phyloP scores from a whole-genome alignment of 139 green algal genomes.

The Closterium sp. region DNA sequence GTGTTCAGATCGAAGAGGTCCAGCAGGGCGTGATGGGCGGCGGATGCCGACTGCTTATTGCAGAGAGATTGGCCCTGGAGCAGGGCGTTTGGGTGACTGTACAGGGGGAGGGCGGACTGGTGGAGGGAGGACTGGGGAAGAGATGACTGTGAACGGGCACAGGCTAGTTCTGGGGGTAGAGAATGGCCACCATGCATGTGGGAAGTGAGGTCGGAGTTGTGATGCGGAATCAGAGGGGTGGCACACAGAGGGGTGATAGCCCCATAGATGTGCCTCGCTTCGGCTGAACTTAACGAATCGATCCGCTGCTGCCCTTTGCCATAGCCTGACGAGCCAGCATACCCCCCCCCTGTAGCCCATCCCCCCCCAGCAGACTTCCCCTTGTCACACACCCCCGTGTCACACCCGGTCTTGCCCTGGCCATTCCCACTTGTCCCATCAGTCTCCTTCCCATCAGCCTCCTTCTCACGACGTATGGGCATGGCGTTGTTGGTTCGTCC shows the following conservation, averaged over 20 bases:
- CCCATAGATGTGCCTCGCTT: not conserved
- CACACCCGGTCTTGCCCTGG: too few relatives aligned
- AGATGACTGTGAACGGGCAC: not conserved
- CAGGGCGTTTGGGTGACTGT: not conserved
- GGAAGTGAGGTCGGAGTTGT: not conserved
- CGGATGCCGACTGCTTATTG: not conserved
- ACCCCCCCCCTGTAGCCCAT: not conserved
- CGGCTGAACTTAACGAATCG: not conserved
- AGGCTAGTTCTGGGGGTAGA: not conserved
- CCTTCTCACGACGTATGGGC: too few relatives aligned
- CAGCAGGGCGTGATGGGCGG: not conserved
- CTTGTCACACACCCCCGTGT: not conserved
- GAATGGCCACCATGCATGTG: not conserved
- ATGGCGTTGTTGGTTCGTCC: too few relatives aligned
- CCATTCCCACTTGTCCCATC: too few relatives aligned
- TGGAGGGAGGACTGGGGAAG: too few relatives aligned
- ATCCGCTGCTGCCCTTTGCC: not conserved
- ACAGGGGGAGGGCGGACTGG: not conserved
- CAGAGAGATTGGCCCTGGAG: not conserved
- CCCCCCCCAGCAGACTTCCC: too few relatives aligned
- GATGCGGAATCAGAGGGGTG: not conserved
- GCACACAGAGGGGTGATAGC: not conserved
- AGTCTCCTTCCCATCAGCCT: too few relatives aligned
- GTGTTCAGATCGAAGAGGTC: not conserved
- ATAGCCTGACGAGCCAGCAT: not conserved